Percentiles rank a stretch among this genome's conserved stretches.
Conservation (phyloP, 371 early-diverging fungal genomes). For the Apophysomyces ossiformis region DNA sequence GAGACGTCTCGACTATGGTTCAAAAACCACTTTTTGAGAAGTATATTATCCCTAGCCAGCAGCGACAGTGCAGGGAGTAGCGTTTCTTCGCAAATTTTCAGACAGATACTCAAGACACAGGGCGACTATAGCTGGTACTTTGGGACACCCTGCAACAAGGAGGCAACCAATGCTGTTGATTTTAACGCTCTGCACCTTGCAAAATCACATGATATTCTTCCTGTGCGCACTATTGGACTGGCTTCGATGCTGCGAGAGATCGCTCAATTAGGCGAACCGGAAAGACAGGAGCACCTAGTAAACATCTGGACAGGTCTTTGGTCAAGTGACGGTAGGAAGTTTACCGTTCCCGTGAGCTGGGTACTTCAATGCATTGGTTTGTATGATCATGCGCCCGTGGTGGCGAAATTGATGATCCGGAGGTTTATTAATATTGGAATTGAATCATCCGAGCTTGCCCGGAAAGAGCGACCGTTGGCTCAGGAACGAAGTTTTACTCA, state of each 20-base stretch:
- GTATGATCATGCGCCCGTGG: conserved; percentile 46
- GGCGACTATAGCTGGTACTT: conserved; percentile 47
- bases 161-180: conserved; percentile 5
- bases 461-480: neutral
- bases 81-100: conserved; percentile 34
- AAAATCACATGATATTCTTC: conserved; percentile 31
- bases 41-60: conserved; percentile 29
- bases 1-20: conserved; percentile 38
- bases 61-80: conserved; percentile 15
- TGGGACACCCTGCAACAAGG: conserved; percentile 26
- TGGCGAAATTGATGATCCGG: conserved; percentile 41
- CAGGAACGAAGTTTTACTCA: conserved; percentile 14
- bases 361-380: conserved; percentile 41
- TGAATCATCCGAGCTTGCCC: neutral
- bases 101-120: conserved; percentile 33
- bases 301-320: conserved; percentile 36
- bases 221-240: conserved; percentile 32
- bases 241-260: conserved; percentile 39
- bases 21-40: conserved; percentile 33
- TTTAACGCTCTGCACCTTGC: conserved; percentile 25
- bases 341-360: conserved; percentile 41
- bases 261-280: conserved; percentile 30
- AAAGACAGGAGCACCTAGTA: conserved; percentile 26
- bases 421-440: conserved; percentile 27
- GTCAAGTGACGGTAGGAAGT: conserved; percentile 16